Conservation (phyloP, 768 basidiomycete species). For the Leucocoprinus birnbaumii region DNA sequence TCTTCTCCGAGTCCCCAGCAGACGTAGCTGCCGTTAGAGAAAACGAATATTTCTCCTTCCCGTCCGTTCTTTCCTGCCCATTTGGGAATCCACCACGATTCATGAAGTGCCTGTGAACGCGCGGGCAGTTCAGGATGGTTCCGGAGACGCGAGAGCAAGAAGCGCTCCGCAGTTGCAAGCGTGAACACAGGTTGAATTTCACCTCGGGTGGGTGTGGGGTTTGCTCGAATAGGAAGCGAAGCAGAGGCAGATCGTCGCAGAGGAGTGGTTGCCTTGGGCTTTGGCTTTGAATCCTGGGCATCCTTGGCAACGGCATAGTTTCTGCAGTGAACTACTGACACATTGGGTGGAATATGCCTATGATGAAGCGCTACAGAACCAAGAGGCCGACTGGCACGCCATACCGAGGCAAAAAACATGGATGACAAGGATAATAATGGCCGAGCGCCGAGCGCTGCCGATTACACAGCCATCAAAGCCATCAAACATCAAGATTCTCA, state of each 20-base stretch:
- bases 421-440: not conserved
- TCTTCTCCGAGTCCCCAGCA: conserved; percentile 85
- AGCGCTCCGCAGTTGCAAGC: conserved; percentile 83
- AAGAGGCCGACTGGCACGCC: not conserved
- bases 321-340: not conserved
- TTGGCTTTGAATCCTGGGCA: conserved; percentile 45
- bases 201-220: conserved; percentile 82
- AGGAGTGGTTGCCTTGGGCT: conserved; percentile 81
- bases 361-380: not conserved
- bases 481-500: too few species aligned
- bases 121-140: conserved; percentile 46
- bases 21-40: conserved; percentile 85
- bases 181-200: conserved; percentile 80
- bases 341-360: not conserved
- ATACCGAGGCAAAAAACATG: conserved; percentile 1
- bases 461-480: too few species aligned
- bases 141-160: conserved; percentile 63
- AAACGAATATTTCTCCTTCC: conserved; percentile 86
- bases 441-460: too few species aligned
- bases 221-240: conserved; percentile 82
- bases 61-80: conserved; percentile 50
- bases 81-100: conserved; percentile 76
- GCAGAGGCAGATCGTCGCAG: conserved; percentile 81
- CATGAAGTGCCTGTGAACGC: conserved; percentile 61
- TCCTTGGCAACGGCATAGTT: conserved; percentile 3